These are phyloP conservation scores for Botrytis fabae DNA, from an alignment of 2,329 filamentous ascomycete species.

Conservation along the genomic window DNA sequence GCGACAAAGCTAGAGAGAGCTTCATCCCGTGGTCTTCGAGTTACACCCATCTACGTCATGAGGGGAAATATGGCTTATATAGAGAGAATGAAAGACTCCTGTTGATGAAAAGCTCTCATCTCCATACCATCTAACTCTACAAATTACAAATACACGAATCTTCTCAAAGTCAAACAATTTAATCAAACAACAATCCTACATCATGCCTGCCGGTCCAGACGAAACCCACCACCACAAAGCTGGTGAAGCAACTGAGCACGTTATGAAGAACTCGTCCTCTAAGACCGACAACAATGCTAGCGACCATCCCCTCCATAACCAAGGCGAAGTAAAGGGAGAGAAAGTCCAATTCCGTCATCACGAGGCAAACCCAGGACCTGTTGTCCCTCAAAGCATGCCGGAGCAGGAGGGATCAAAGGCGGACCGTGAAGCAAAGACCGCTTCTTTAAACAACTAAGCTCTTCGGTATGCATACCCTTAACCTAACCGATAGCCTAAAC, in stretches of 20 bases:
- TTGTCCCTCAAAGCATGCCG: conserved; percentile 54
- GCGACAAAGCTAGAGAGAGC: background rate
- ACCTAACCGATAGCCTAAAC: background rate
- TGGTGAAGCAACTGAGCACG: conserved; percentile 41
- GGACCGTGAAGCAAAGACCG: conserved; percentile 55
- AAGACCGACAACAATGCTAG: conserved; percentile 43
- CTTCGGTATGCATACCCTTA: conserved; percentile 30
- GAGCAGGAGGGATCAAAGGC: conserved; percentile 64
- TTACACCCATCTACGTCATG: conserved; percentile 21
- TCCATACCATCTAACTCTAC: background rate
- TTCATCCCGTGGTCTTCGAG: conserved; percentile 1
- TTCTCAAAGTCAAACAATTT: conserved; percentile 11
- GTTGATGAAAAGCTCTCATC: background rate
- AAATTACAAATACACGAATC: background rate
- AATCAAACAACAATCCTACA: conserved; percentile 28
- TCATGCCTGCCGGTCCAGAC: conserved; percentile 43
- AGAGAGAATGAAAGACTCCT: conserved; percentile 11
- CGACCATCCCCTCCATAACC: conserved; percentile 42
- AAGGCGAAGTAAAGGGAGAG: conserved; percentile 47
- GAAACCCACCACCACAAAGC: conserved; percentile 42
- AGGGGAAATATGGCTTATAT: conserved; percentile 20
- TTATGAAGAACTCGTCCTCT: conserved; percentile 42
- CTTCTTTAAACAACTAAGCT: conserved; percentile 27
- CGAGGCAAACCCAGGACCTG: conserved; percentile 59
- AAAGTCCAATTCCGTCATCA: conserved; percentile 52